A percentile compares a stretch with the other conserved stretches of the same genome.
Conservation (phyloP, 768 basidiomycete species). For the Boletellus ananiceps region DNA sequence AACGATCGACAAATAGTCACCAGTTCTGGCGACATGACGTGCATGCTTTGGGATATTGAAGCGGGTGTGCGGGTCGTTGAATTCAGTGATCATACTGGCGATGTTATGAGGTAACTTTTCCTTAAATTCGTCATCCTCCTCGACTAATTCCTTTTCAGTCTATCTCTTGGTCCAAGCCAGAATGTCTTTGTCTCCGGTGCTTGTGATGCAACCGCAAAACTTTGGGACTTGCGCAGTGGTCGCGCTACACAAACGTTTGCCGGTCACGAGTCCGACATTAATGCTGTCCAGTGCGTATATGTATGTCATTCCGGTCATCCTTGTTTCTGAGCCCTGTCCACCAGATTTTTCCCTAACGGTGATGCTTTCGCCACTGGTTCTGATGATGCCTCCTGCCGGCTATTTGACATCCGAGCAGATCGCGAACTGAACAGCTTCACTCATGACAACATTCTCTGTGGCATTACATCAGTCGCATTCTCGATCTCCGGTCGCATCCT, state of each 20-base stretch:
- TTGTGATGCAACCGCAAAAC: conserved; percentile 96
- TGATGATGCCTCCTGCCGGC: conserved; percentile 95
- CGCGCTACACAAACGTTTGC: conserved; percentile 98
- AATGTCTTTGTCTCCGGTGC: conserved; percentile 98
- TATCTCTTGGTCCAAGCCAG: conserved; percentile 91
- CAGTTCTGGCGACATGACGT: conserved; percentile 98
- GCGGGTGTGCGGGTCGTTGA: conserved; percentile 96
- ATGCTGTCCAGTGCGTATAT: conserved; percentile 87
- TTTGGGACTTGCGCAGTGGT: conserved; percentile 98
- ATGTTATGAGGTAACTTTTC: conserved; percentile 90
- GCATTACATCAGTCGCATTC: conserved; percentile 98
- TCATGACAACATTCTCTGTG: conserved; percentile 97
- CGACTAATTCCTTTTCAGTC: conserved; percentile 40
- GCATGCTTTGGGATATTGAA: conserved; percentile 99
- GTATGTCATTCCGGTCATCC: neutral
- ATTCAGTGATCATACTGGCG: conserved; percentile 98
- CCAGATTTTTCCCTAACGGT: conserved; percentile 98
- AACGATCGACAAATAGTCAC: conserved; percentile 99
- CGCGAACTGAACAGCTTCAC: conserved; percentile 95
- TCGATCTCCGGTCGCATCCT: conserved; percentile 96
- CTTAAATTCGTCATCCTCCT: conserved; percentile 3
- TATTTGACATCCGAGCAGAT: conserved; percentile 97
- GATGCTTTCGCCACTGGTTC: conserved; percentile 99
- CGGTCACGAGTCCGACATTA: conserved; percentile 98
- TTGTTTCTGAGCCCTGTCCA: conserved; percentile 7